Base-by-base conservation (phyloP, 192 early-diverging fungal genomes). In the Gorgonomyces haynaldii region DNA sequence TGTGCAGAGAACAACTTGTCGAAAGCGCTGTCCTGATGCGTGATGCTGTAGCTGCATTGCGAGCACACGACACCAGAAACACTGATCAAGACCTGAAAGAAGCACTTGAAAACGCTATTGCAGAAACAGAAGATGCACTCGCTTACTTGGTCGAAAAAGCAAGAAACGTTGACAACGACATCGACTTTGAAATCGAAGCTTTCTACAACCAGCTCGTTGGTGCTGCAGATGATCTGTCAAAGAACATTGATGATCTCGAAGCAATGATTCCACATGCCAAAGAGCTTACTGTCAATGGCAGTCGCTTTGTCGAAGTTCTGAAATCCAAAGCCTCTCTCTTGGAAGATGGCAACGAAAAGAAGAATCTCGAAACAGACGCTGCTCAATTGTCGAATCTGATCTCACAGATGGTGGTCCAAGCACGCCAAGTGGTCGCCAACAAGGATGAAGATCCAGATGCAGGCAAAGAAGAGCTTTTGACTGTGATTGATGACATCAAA, bases 1-100 rank as follows among this genome's bases (percentile, higher is more conserved):
- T 65, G n/a, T 66, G 66, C 41, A 42, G 66, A 19, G 76, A 78
- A 35, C 70, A 78, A 38, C 39, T 78, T 13, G 32, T 65, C 25
- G 68, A 67, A 37, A 40, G 62, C 6, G 52, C 67, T 5, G 50
- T 66, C 22, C 32, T 76, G 5, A 49, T 78, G 31, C 38, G 63
- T n/a, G 64, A 67, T 10, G 56, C 29, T 0, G 40, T 66, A 19
- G 56, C 25, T 31, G 31, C 53, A 29, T 37, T 69, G 9, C 12
- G 55, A 62, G 38, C 40, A 45, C 17, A 49, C 45, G 1, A 24
- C 12, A 4, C 37, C 37, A 15, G 29, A 20, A 27, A 17, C 20
- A 24, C 23, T 1, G 67, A 72, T 36, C 23, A 53, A 16, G 32
- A 42, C 20, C 30, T 66, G 10, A 10, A 44, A 15, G 16, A 64